Evolutionary conservation across 2,329 filamentous ascomycete species (phyloP).

Genomic region (Amphichorda felina): DNA sequence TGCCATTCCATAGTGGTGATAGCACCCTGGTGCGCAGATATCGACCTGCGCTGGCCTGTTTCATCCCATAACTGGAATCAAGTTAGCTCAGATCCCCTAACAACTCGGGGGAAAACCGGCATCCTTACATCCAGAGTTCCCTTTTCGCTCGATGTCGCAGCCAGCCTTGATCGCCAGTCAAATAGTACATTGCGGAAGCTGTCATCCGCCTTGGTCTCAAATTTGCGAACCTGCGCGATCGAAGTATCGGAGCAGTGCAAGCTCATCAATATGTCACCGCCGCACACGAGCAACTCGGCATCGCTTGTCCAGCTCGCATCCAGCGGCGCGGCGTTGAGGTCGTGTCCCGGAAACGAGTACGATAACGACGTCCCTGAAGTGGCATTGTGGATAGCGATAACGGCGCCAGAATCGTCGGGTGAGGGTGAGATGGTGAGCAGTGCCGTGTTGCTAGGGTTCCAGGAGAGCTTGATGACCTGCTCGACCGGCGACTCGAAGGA

Average conservation of each 20-base stretch:
- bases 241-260: slow-evolving; percentile 33
- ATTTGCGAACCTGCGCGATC: slow-evolving; percentile 34
- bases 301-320: slow-evolving; percentile 51
- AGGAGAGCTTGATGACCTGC: slow-evolving; percentile 49
- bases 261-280: slow-evolving; percentile 39
- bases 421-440: slow-evolving; percentile 43
- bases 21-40: slow-evolving; percentile 45
- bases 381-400: slow-evolving; percentile 40
- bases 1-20: slow-evolving; percentile 52
- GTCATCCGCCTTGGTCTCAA: slow-evolving; percentile 41
- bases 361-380: slow-evolving; percentile 21
- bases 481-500: slow-evolving; percentile 45
- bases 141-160: slow-evolving; percentile 48
- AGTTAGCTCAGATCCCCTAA: slow-evolving; percentile 2
- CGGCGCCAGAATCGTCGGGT: slow-evolving; percentile 28
- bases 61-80: slow-evolving; percentile 39
- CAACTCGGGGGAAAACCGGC: neutral
- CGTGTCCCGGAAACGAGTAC: slow-evolving; percentile 35
- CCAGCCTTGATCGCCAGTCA: slow-evolving; percentile 38
- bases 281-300: slow-evolving; percentile 45
- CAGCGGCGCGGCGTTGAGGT: slow-evolving; percentile 35
- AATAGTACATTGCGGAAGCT: slow-evolving; percentile 43
- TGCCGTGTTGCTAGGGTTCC: slow-evolving; percentile 44
- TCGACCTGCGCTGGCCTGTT: slow-evolving; percentile 38
- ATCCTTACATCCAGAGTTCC: slow-evolving; percentile 48